phyloP scores from a whole-genome alignment of 2,329 filamentous ascomycete species.

The Pyrenochaeta sp. region DNA sequence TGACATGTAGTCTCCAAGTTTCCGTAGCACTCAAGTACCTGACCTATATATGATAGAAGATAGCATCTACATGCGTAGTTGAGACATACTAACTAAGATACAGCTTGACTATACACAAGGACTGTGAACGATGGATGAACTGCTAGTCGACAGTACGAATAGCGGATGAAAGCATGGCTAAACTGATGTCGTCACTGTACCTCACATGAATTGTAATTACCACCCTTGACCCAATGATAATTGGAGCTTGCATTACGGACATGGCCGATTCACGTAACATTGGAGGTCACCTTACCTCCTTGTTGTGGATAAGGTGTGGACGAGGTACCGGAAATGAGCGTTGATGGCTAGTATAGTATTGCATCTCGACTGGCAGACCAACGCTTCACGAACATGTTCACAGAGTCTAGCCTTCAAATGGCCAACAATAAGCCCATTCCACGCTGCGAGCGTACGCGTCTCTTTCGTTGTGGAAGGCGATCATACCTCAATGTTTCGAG shows the following conservation, averaged over 20 bases:
- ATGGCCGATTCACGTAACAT: constrained; percentile 17
- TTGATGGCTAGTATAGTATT: constrained; percentile 7
- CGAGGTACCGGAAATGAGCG: constrained; percentile 9
- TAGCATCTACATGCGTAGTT: too few relatives aligned
- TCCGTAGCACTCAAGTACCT: too few relatives aligned
- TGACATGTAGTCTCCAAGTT: too few relatives aligned
- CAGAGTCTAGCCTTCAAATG: constrained; percentile 14
- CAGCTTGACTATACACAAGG: neutral
- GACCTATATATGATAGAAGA: too few relatives aligned
- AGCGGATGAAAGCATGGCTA: constrained; percentile 20
- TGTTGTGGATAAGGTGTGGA: constrained; percentile 22
- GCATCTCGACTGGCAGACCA: constrained; percentile 1
- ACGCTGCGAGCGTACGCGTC: constrained; percentile 35
- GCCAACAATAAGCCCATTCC: constrained; percentile 6
- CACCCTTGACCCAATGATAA: constrained; percentile 15
- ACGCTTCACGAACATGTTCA: constrained; percentile 12
- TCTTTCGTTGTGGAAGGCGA: constrained; percentile 6
- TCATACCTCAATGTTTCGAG: constrained; percentile 8
- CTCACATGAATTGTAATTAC: constrained; percentile 12
- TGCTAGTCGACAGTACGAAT: constrained; percentile 13
- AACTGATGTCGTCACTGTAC: constrained; percentile 13
- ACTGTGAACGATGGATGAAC: constrained; percentile 16
- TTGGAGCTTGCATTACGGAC: constrained; percentile 14
- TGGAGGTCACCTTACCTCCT: constrained; percentile 20
- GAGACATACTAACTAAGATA: too few relatives aligned